Evolutionary conservation across 495 filamentous ascomycete genomes (phyloP), one percentile per base, ranked within the genome.

Genomic region (Penicillium paradoxum): DNA sequence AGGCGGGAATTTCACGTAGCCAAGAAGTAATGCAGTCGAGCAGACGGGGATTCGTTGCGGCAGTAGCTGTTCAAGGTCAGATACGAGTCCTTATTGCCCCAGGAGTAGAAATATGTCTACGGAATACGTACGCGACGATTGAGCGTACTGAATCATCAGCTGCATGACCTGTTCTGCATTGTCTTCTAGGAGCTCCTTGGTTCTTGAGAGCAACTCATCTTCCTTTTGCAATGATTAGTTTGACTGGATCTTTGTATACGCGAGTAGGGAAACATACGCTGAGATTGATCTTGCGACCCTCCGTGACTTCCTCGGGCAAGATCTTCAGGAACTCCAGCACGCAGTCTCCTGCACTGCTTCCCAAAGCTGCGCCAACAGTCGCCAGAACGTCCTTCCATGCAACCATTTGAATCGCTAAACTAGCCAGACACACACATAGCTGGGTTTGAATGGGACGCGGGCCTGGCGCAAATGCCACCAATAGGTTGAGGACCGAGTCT

Each of bases 221-320:
- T 99, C 93, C 91, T 97, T 15, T 56, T 15, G 24, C 6, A n/a
- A 2, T 13, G 22, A 40, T 56, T n/a, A 56, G 49, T 15, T 25
- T 14, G 14, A 17, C 32, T n/a, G 13, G 10, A 21, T n/a, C 4
- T 41, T 24, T 24, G 14, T 50, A 9, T 0, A 42, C 14, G 14
- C 1, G 13, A 19, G 11, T 27, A 29, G 3, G 18, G 27, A 72
- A 75, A 91, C 90, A 76, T 91, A 96, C 91, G 78, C 88, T 90
- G 72, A 99, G 79, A 79, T 89, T 95, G 80, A 97, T 95, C 76
- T 96, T 97, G 71, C 93, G 89, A 71, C 95, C 93, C 77, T 97
- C 93, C 44, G 89, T 97, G 68, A 99, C 95, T 80, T 99, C 93
- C 77, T 99, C 93, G 17, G 93, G 93, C 41, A 99, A 82, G 62